Base-by-base conservation (phyloP, 2,329 filamentous ascomycete genomes). In the Ramularia endophylla region DNA sequence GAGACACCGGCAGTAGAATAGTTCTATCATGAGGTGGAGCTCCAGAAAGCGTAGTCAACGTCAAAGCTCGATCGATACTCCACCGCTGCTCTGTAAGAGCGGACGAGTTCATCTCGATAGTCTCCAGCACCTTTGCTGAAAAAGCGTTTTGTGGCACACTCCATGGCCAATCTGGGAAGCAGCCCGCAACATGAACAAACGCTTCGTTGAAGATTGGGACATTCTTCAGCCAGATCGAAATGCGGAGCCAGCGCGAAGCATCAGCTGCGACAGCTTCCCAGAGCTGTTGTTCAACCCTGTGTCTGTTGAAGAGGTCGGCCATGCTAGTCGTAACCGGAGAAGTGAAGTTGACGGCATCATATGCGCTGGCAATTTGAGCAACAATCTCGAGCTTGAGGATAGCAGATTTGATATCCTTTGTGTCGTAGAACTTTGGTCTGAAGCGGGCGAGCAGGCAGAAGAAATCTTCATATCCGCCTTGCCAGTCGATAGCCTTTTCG, bases 121-220 rank as follows among this genome's bases (percentile, higher is more conserved):
- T 1, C 22, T 40, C 4, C 57, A 42, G 0, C 39, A 37, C 6
- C 36, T 29, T 2, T 52, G 43, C 0, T 58, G 19, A 15, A 22
- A 46, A 6, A 12, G 36, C 5, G 32, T 41, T 2, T 38, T 16
- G 7, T 2, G n/a, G 12, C 18, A 36, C 19, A 13, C 25, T 20
- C 33, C 42, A 37, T 8, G 32, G 38, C 37, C 43, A 46, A 49
- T 56, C 36, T 2, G 62, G 60, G 16, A 56, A 52, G 1, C 50
- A 44, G 38, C 64, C 61, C 1, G 56, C 52, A 6, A 66, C 40
- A 44, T 68, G 63, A 13, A 64, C 56, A 2, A 65, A 50, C 11
- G 60, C 54, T 36, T 67, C 65, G 5, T 57, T 58, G 46, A 61
- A 67, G 9, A 67, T 57, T 1, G 42, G 36, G 1, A 39, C 36